A percentile compares a stretch with the other conserved stretches of the same genome.
phyloP scores from a whole-genome alignment of 441 rosid species.

The Bocquillonia castaneifolia region DNA sequence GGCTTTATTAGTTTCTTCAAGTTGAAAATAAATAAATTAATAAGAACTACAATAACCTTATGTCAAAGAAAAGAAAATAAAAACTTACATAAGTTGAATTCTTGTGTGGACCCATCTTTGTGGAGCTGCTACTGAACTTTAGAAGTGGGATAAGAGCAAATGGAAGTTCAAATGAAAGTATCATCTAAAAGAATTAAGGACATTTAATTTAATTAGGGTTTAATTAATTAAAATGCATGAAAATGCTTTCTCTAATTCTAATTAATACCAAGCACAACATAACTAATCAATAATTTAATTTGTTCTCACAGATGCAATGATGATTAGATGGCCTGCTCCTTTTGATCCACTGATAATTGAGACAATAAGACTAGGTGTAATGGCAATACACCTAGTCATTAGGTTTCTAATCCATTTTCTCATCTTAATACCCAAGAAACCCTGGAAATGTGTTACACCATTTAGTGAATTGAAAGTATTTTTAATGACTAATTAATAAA shows the following conservation, averaged over 20 bases:
- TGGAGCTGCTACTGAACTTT: constrained; percentile 60
- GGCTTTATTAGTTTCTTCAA: no score
- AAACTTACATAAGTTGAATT: constrained; percentile 47
- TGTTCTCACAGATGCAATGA: constrained; percentile 49
- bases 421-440: constrained; percentile 60
- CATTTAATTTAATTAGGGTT: no score
- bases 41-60: no score
- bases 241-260: no score
- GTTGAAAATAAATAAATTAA: no score
- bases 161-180: constrained; percentile 68
- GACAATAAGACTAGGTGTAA: constrained; percentile 52
- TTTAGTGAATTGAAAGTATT: no score
- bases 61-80: neutral
- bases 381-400: constrained; percentile 58
- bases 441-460: no score
- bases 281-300: neutral
- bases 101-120: constrained; percentile 76
- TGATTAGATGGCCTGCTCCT: constrained; percentile 52
- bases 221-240: no score
- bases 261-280: no score
- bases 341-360: constrained; percentile 56
- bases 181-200: constrained; percentile 40
- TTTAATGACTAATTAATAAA: neutral
- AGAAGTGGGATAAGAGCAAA: constrained; percentile 73
- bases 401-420: constrained; percentile 58